These are phyloP conservation scores for Pythium vanterpoolii DNA, from an alignment of 352 stramenopile species.

Conservation along the genomic window DNA sequence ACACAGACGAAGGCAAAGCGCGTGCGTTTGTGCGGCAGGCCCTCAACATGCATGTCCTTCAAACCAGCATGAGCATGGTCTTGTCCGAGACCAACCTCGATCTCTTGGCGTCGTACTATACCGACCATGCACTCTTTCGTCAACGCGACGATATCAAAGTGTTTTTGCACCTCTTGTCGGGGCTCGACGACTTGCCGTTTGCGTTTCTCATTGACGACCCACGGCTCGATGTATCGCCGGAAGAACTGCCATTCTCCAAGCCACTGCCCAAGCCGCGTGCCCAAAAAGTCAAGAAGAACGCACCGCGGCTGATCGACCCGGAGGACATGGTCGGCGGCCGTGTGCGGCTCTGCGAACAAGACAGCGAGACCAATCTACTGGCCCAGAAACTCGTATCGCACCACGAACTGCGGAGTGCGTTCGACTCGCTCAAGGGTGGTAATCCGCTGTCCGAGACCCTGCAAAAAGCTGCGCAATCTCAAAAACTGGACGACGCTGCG, in stretches of 20 bases:
- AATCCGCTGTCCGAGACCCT: slow-evolving; percentile 76
- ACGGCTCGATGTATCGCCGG: slow-evolving; percentile 56
- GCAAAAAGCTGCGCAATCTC: slow-evolving; percentile 47
- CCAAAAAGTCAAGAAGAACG: slow-evolving; percentile 47
- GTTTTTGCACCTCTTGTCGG: slow-evolving; percentile 62
- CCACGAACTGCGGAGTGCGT: slow-evolving; percentile 64
- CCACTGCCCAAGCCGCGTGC: slow-evolving; percentile 44
- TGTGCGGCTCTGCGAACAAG: slow-evolving; percentile 63
- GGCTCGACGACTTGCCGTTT: slow-evolving; percentile 69
- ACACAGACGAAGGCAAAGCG: slow-evolving; percentile 72
- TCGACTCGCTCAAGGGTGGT: slow-evolving; percentile 68
- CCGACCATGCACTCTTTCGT: slow-evolving; percentile 70
- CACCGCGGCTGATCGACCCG: slow-evolving; percentile 74
- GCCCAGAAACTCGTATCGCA: slow-evolving; percentile 76
- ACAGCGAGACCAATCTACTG: slow-evolving; percentile 61
- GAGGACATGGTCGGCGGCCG: slow-evolving; percentile 80
- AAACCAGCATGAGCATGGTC: slow-evolving; percentile 64
- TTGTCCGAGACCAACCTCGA: slow-evolving; percentile 73
- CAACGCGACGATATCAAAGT: slow-evolving; percentile 77
- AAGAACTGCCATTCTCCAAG: slow-evolving; percentile 72
- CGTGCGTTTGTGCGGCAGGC: slow-evolving; percentile 75
- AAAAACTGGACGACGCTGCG: slow-evolving; percentile 67
- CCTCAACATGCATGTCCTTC: slow-evolving; percentile 79
- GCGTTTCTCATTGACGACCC: slow-evolving; percentile 76
- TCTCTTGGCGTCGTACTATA: slow-evolving; percentile 78